Conservation (phyloP, 495 filamentous ascomycete genomes). For the Xylaria nigripes region DNA sequence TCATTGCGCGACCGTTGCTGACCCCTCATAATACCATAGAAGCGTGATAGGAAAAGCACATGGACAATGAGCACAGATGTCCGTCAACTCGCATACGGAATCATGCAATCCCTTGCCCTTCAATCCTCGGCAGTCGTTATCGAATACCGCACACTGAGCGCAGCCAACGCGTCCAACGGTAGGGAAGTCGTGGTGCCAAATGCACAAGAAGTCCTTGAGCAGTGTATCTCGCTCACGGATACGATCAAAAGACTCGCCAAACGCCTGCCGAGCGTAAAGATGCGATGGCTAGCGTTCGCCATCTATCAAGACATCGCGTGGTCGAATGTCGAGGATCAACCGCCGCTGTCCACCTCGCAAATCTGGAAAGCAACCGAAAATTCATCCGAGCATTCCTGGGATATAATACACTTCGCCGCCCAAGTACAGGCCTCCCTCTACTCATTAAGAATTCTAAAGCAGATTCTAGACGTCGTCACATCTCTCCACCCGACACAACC, state of each 20-base stretch:
- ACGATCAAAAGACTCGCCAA: constrained; percentile 8
- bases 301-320: constrained; percentile 37
- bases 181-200: constrained; percentile 21
- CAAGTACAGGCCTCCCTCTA: constrained; percentile 57
- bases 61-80: constrained; percentile 52
- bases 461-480: constrained; percentile 37
- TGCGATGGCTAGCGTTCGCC: constrained; percentile 32
- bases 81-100: constrained; percentile 51
- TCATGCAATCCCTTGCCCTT: constrained; percentile 37
- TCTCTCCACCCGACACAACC: constrained; percentile 12
- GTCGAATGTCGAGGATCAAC: constrained; percentile 18
- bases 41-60: constrained; percentile 40
- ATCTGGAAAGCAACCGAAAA: not conserved
- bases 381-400: constrained; percentile 40
- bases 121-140: constrained; percentile 22
- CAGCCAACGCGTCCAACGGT: constrained; percentile 24
- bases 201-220: constrained; percentile 11
- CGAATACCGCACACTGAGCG: constrained; percentile 42
- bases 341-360: constrained; percentile 12
- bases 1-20: not conserved
- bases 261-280: constrained; percentile 5
- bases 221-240: constrained; percentile 15
- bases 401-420: constrained; percentile 53
- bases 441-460: constrained; percentile 56
- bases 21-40: not conserved